Percentiles rank a stretch among this genome's conserved stretches.
phyloP scores from a whole-genome alignment of 805 yeast species.

The Starmerella sp. region DNA sequence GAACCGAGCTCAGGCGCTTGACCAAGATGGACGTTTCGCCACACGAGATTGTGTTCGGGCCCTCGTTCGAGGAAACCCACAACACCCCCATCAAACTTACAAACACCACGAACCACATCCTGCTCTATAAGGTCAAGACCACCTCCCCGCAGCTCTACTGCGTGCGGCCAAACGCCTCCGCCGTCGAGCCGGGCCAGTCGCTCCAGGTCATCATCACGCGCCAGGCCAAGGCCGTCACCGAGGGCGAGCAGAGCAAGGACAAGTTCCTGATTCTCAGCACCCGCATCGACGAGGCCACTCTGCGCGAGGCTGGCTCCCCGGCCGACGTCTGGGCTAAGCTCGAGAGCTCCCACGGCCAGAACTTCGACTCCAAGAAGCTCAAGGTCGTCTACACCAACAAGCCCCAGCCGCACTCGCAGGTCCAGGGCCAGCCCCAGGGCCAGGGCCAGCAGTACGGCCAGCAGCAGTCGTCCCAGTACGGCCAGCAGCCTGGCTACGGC shows the following conservation, averaged over 20 bases:
- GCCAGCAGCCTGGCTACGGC: neutral
- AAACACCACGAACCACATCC: constrained; percentile 48
- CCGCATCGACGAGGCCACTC: constrained; percentile 52
- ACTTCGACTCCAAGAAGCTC: constrained; percentile 51
- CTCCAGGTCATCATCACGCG: constrained; percentile 67
- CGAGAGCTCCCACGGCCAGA: constrained; percentile 40
- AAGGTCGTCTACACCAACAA: constrained; percentile 35
- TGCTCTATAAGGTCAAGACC: constrained; percentile 93
- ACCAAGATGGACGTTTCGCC: constrained; percentile 17
- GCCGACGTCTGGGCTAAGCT: constrained; percentile 67
- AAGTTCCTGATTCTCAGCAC: constrained; percentile 82
- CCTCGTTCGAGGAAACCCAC: constrained; percentile 17
- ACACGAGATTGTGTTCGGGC: constrained; percentile 15
- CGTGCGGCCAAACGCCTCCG: constrained; percentile 89
- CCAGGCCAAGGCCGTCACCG: constrained; percentile 71
- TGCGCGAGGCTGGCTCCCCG: constrained; percentile 36
- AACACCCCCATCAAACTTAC: constrained; percentile 9
- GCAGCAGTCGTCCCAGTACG: neutral
- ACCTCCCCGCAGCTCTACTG: constrained; percentile 93
- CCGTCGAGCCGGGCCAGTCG: constrained; percentile 62
- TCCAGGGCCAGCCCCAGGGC: neutral
- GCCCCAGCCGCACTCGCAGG: neutral
- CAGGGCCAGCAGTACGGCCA: neutral
- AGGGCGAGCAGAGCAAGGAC: constrained; percentile 73
- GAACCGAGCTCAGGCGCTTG: neutral